Percentiles rank a stretch among this genome's conserved stretches.
Evolutionary conservation across 768 basidiomycete genomes (phyloP).

Genomic region (Strobilomyces confusus): DNA sequence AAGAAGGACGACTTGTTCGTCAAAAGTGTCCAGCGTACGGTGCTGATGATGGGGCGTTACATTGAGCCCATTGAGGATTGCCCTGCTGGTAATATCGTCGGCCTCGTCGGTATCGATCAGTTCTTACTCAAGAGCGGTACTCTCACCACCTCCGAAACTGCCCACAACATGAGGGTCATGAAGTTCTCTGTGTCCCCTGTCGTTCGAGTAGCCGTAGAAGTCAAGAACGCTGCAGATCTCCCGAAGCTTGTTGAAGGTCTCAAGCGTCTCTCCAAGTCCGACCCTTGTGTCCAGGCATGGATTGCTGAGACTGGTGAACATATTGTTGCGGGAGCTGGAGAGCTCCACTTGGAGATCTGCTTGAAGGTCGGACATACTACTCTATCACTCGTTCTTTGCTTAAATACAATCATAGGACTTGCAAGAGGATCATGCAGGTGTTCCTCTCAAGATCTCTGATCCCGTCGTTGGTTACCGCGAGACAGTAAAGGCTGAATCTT

Average conservation of each 20-base stretch:
- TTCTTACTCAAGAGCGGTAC: slow-evolving; percentile 99
- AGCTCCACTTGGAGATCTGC: slow-evolving; percentile 99
- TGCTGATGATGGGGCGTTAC: slow-evolving; percentile 99
- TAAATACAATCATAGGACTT: slow-evolving; percentile 63
- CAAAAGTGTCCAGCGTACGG: slow-evolving; percentile 97
- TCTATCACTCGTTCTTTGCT: background rate
- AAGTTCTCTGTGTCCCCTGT: slow-evolving; percentile 99
- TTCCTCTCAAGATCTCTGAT: slow-evolving; percentile 97
- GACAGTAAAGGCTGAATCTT: slow-evolving; percentile 94
- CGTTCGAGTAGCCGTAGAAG: slow-evolving; percentile 98
- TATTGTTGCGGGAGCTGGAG: slow-evolving; percentile 99
- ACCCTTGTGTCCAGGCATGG: slow-evolving; percentile 98
- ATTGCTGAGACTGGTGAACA: slow-evolving; percentile 92
- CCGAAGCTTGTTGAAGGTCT: slow-evolving; percentile 99
- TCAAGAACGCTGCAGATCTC: slow-evolving; percentile 98
- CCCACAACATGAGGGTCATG: slow-evolving; percentile 99
- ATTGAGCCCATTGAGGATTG: slow-evolving; percentile 99
- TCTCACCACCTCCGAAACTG: slow-evolving; percentile 94
- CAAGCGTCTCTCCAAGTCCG: slow-evolving; percentile 99
- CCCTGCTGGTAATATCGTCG: slow-evolving; percentile 96
- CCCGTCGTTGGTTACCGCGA: slow-evolving; percentile 97
- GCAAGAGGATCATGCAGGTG: slow-evolving; percentile 99
- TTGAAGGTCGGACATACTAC: slow-evolving; percentile 63
- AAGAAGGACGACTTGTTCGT: slow-evolving; percentile 98
- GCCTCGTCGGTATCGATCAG: slow-evolving; percentile 99